phyloP scores from a whole-genome alignment of 148 eudicot genomes.

The Drosera capensis region DNA sequence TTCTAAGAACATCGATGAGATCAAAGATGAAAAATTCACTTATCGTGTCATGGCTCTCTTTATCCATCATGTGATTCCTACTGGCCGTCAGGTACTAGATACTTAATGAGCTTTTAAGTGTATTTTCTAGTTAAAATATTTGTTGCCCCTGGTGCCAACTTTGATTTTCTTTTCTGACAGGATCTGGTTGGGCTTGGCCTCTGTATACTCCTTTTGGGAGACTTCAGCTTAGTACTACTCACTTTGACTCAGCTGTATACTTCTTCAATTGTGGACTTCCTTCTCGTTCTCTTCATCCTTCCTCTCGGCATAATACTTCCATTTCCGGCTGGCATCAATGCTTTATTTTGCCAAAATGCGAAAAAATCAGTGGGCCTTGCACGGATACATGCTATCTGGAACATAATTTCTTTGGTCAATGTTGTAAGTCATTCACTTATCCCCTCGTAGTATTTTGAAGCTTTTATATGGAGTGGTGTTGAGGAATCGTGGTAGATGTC shows the following conservation, averaged over 20 bases:
- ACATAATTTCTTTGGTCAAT: conserved; percentile 66
- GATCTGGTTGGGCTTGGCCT: conserved; percentile 88
- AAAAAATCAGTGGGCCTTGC: conserved; percentile 73
- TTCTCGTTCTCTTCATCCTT: conserved; percentile 57
- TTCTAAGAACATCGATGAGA: conserved; percentile 31
- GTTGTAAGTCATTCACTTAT: conserved; percentile 44
- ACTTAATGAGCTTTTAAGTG: not conserved
- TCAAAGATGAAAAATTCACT: conserved; percentile 30
- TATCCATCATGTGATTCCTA: conserved; percentile 52
- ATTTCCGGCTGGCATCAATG: conserved; percentile 87
- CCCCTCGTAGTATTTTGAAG: not conserved
- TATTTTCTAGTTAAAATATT: not conserved
- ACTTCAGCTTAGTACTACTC: conserved; percentile 77
- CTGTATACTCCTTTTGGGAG: conserved; percentile 75
- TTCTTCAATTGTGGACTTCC: conserved; percentile 50
- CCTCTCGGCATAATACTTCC: conserved; percentile 88
- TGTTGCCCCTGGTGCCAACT: not conserved
- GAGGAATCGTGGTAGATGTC: too few species aligned
- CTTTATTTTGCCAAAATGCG: conserved; percentile 77
- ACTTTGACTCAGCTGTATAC: conserved; percentile 82
- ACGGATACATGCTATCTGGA: conserved; percentile 91
- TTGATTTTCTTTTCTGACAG: conserved; percentile 25
- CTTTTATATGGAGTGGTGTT: too few species aligned
- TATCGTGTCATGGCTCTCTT: conserved; percentile 36
- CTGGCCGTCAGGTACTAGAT: conserved; percentile 67